Base-by-base conservation (phyloP, 495 filamentous ascomycete genomes). In the Podospora pseudocomata region DNA sequence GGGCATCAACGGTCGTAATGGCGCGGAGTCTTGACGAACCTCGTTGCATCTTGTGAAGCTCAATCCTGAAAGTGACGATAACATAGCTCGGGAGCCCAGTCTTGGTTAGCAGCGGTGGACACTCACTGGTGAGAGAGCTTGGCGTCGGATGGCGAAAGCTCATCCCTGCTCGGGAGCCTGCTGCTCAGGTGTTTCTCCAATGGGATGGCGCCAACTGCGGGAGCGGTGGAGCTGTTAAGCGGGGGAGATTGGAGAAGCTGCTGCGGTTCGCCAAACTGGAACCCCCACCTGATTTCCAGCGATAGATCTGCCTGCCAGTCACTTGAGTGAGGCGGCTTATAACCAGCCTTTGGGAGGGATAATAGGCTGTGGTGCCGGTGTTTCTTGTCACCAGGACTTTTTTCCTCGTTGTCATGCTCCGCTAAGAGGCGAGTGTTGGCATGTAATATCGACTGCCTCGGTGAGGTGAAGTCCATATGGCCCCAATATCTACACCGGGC, bases 401-500 rank as follows among this genome's bases (percentile, higher is more conserved):
- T 26, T 20, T 26, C 55, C 18, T 58, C 55, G n/a, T 58, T 30
- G 9, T 63, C 13, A 39, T 63, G 60, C 28, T 30, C 60, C 60
- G 60, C 18, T 63, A 34, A 19, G 3, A 34, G 26, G 60, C 60
- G 28, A 39, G 28, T 30, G 27, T 30, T 19, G 60, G 1, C 53
- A 26, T 65, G 26, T n/a, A n/a, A 65, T 55, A 5, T 54, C 28
- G 55, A 19, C 55, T 58, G 55, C 55, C n/a, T 58, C 55, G 11
- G 55, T 20, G 55, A 20, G 55, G 15, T 28, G 26, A 62, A 4
- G 64, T 60, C 53, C 18, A 66, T 23, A 23, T 64, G 44, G 65
- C 32, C n/a, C 30, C 15, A 2, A 56, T 19, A n/a, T 64, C 44
- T 63, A 28, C 16, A 34, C 64, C 65, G 60, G 68, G 55, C 65